Base-by-base conservation (phyloP, 768 basidiomycete species). In the Tricholoma flavovirens region DNA sequence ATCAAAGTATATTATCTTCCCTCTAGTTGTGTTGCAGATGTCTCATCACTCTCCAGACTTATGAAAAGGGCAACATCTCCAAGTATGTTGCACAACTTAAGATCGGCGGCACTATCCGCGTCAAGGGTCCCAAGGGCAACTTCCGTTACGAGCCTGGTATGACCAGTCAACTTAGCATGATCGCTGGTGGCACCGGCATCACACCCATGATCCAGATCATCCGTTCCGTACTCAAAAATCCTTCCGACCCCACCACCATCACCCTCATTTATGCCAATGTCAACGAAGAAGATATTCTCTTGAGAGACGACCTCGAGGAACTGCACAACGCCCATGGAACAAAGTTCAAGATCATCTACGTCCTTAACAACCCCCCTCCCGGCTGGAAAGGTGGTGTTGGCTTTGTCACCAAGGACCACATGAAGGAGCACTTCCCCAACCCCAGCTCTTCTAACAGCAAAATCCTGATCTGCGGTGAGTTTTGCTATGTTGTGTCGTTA, bases 171-270 rank as follows among this genome's bases (percentile, higher is more conserved):
- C 74, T 99, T 56, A 88, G 92, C 67, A 95, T 99, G 95, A 97
- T 99, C 65, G 94, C 95, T 14, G 97, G 97, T 49, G 97, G 97
- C 35, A 98, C 97, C 2, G 97, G 97, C 55, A 96, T 99, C 71
- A 96, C 97, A 0, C 97, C 97, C 66, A 98, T 98, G 96, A 86
- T 97, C 64, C 96, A 99, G 69, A 91, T 99, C 77, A 88, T 98
- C 73, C 88, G 90, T 59, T 90, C 95, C n/a, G 83, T 87, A 11
- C 82, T 98, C 68, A 87, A 89, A 72, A 93, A 94, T 71, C 85
- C 91, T n/a, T 68, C 74, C 43, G 97, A 99, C 79, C 76, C 67
- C 59, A 98, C 96, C 38, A 83, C 78, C 62, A 72, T 98, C 66
- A 82, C 80, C 61, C 83, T 99, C 66, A 91, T 99, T 68, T 98